phyloP scores from a whole-genome alignment of 2,329 filamentous ascomycete species.

The Phaeomoniella chlamydospora region DNA sequence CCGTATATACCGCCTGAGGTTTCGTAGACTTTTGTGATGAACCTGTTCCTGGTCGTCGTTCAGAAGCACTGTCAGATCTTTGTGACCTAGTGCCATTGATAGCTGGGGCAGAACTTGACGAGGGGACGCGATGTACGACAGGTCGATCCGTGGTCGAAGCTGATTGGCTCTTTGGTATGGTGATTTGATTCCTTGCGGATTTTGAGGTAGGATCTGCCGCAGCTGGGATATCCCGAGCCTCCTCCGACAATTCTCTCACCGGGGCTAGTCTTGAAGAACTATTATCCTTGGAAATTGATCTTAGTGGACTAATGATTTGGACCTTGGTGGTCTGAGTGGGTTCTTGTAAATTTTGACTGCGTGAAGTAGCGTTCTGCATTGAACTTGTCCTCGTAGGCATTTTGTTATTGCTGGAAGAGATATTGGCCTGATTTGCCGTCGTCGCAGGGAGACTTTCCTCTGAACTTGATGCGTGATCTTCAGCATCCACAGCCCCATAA shows the following conservation, averaged over 20 bases:
- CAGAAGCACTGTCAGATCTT: slow-evolving; percentile 1
- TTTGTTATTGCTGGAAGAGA: neutral
- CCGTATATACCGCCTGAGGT: neutral
- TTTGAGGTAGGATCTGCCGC: neutral
- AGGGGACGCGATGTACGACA: neutral
- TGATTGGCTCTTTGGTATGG: neutral
- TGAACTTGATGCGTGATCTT: too few relatives aligned
- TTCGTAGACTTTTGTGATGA: slow-evolving; percentile 1
- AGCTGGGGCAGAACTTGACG: neutral
- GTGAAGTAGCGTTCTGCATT: too few relatives aligned
- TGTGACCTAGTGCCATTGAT: neutral
- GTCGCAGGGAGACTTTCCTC: neutral
- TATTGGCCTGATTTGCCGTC: neutral
- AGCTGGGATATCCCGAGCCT: neutral
- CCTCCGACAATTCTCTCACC: neutral
- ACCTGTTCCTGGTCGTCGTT: neutral
- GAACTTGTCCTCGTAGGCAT: too few relatives aligned
- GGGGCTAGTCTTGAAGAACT: neutral
- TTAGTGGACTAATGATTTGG: too few relatives aligned
- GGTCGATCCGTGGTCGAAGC: neutral
- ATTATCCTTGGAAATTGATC: neutral
- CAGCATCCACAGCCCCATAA: too few relatives aligned
- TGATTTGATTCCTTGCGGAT: neutral
- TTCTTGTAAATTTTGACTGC: too few relatives aligned
- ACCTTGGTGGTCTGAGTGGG: neutral